Base-by-base conservation (phyloP, 129 eudicot genomes). In the Artemisia argyi region DNA sequence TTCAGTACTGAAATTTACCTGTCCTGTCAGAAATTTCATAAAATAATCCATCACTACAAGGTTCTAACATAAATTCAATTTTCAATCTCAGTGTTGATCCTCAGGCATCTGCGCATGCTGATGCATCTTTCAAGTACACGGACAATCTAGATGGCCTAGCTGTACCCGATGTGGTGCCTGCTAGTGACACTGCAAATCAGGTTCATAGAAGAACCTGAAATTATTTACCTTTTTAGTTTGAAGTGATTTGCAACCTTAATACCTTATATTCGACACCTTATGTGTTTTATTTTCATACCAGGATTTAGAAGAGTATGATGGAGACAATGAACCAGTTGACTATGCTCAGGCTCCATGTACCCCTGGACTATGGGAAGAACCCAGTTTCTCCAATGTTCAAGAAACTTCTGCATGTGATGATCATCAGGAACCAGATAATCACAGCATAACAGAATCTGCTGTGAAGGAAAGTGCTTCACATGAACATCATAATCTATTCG, bases 321-420 rank as follows among this genome's bases (percentile, higher is more conserved):
- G 74, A 51, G 82, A 78, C 64, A 74, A 68, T 57, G 86, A 83
- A 82, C 73, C 79, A 50, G 81, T 78, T 78, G 95, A 83, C 58
- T 85, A 87, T 80, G 97, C 87, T 64, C 89, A 94, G 68, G 99
- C 94, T 81, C 99, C 99, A 17, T 72, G 88, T 72, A 94, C 99
- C 18, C 99, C 99, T 32, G 94, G 97, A 73, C 73, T 94, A 58
- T 80, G 85, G 86, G 99, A 90, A 74, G 96, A 86, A 79, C 92
- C 92, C 19, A 88, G 85, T 73, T 78, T 91, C 48, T 78, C 96
- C 68, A 88, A 78, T 76, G 72, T 84, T 74, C 88, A 91, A 76
- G 97, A 86, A 69, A 87, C 85, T 48, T 91, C 88, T 18, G 86
- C 85, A 58, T 91, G 83, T 72, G 97, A 88, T 61, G 95, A 88